Conservation (phyloP, 768 basidiomycete species). For the Coprinopsis sp. region DNA sequence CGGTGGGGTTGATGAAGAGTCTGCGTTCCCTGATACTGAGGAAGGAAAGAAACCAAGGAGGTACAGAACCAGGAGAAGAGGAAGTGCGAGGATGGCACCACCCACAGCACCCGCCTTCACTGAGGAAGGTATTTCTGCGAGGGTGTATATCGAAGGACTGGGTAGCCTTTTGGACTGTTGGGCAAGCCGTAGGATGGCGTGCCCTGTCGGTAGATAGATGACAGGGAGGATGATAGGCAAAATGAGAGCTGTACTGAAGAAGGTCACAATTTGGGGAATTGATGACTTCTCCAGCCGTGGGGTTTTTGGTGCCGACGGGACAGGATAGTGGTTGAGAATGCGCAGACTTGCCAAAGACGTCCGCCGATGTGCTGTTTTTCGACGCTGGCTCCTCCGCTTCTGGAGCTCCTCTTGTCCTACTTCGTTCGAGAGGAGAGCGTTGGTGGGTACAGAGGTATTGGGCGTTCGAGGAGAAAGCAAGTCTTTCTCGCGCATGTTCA, state of each 20-base stretch:
- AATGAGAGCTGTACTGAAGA: neutral
- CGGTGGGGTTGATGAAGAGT: neutral
- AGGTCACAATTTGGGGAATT: neutral
- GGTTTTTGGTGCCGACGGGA: neutral
- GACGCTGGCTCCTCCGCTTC: neutral
- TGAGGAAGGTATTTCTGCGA: neutral
- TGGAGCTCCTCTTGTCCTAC: neutral
- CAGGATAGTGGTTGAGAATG: slow-evolving; percentile 5
- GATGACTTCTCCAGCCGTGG: too few relatives aligned
- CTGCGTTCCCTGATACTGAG: neutral
- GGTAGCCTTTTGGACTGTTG: neutral
- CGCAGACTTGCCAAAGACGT: slow-evolving; percentile 5
- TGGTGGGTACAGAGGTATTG: neutral
- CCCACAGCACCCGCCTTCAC: slow-evolving; percentile 6
- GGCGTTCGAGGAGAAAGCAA: neutral
- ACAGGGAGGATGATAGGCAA: slow-evolving; percentile 3
- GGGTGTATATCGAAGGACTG: neutral
- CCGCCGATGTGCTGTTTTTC: neutral
- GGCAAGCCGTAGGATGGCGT: slow-evolving; percentile 3
- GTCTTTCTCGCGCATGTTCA: neutral
- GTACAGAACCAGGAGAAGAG: slow-evolving; percentile 3
- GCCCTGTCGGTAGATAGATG: slow-evolving; percentile 3
- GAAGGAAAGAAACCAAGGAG: slow-evolving; percentile 1
- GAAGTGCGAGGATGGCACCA: slow-evolving; percentile 7
- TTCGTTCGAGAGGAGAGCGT: neutral